These are phyloP conservation scores for Xylaria palmicola DNA, from an alignment of 495 filamentous ascomycete species.

Conservation along the genomic window DNA sequence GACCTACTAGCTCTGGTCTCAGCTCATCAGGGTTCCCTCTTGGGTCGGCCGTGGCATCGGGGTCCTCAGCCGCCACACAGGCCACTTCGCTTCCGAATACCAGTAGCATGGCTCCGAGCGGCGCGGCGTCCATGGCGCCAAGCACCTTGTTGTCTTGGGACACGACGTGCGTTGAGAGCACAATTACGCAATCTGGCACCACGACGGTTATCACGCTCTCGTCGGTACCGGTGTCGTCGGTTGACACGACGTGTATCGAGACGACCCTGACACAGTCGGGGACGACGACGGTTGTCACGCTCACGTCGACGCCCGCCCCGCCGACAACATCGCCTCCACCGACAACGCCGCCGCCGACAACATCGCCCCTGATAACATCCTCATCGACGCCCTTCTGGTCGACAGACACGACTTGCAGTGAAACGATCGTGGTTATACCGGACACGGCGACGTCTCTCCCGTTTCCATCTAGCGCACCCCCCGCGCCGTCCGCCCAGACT, in stretches of 20 bases:
- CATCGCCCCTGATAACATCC: neutral
- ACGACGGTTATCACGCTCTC: constrained; percentile 18
- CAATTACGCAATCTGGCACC: constrained; percentile 24
- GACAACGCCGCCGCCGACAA: no score
- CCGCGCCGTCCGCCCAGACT: neutral
- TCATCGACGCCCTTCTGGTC: neutral
- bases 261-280: constrained; percentile 22
- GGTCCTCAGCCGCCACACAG: constrained; percentile 14
- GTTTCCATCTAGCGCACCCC: neutral
- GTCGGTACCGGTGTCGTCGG: constrained; percentile 6
- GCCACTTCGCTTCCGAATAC: constrained; percentile 9
- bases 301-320: constrained; percentile 18
- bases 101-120: neutral
- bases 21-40: constrained; percentile 4
- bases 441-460: neutral
- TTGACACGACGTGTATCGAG: constrained; percentile 29
- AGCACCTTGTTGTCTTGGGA: constrained; percentile 20
- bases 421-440: constrained; percentile 11
- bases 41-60: constrained; percentile 7
- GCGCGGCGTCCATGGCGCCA: constrained; percentile 15
- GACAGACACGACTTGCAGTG: constrained; percentile 16
- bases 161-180: constrained; percentile 32
- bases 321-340: no score
- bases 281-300: constrained; percentile 17
- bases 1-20: constrained; percentile 17